A percentile compares a stretch with the other conserved stretches of the same genome.
These are phyloP conservation scores for Tuber magnatum DNA, from an alignment of 495 filamentous ascomycete species.

Conservation along the genomic window DNA sequence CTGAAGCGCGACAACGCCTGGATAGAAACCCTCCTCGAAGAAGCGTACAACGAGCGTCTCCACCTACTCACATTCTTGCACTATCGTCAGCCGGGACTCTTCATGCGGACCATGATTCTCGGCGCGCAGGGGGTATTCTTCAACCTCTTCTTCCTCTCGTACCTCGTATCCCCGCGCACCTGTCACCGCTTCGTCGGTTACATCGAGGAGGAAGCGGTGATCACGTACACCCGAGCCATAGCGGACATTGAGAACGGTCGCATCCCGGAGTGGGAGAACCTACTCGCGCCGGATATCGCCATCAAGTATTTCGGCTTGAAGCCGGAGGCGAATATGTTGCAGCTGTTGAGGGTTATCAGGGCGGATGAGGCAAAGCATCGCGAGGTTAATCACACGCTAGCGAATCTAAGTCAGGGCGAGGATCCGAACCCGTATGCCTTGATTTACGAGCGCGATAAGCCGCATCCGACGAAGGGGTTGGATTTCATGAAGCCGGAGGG, in stretches of 20 bases:
- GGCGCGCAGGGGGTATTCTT: slow-evolving; percentile 77
- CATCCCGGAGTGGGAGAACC: slow-evolving; percentile 69
- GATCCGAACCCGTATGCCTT: slow-evolving; percentile 89
- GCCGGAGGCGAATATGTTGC: slow-evolving; percentile 72
- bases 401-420: slow-evolving; percentile 68
- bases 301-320: slow-evolving; percentile 90
- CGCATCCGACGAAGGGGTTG: slow-evolving; percentile 65
- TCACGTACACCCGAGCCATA: slow-evolving; percentile 87
- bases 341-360: slow-evolving; percentile 79
- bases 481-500: slow-evolving; percentile 60
- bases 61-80: slow-evolving; percentile 92
- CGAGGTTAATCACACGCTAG: slow-evolving; percentile 92
- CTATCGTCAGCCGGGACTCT: slow-evolving; percentile 73
- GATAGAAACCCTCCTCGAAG: slow-evolving; percentile 94
- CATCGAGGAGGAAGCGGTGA: slow-evolving; percentile 90
- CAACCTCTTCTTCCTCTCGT: slow-evolving; percentile 84
- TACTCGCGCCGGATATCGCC: slow-evolving; percentile 76
- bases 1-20: slow-evolving; percentile 94
- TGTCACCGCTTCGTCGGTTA: slow-evolving; percentile 96
- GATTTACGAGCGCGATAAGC: slow-evolving; percentile 43
- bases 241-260: slow-evolving; percentile 74
- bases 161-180: slow-evolving; percentile 80
- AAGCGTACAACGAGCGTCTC: slow-evolving; percentile 94
- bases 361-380: slow-evolving; percentile 96
- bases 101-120: slow-evolving; percentile 63